Conservation (phyloP, 306 rosid genomes). For the Aeschynomene evenia region DNA sequence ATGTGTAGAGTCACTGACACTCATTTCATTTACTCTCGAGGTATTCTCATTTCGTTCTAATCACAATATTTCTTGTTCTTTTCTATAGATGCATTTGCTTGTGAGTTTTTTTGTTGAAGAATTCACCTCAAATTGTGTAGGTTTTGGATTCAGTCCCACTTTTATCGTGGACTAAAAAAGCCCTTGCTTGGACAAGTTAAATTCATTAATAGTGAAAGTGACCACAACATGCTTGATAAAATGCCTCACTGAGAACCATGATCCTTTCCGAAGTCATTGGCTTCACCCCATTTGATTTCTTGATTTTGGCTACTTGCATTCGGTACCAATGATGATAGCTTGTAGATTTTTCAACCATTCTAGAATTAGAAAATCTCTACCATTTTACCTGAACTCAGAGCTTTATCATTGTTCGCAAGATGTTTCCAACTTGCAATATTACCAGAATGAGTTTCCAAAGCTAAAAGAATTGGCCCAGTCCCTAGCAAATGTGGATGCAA, state of each 20-base stretch:
- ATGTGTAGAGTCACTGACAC: no score
- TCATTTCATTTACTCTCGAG: no score
- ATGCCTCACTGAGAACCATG: neutral
- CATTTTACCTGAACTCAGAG: constrained; percentile 39
- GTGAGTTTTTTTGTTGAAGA: no score
- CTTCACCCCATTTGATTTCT: neutral
- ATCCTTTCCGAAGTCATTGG: neutral
- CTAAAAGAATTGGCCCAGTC: constrained; percentile 32
- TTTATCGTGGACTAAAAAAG: no score
- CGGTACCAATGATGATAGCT: constrained; percentile 25
- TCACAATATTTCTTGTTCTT: no score
- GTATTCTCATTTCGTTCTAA: no score
- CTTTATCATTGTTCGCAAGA: constrained; percentile 54
- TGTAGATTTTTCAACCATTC: constrained; percentile 24
- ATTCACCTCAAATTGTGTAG: no score
- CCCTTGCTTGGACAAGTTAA: no score
- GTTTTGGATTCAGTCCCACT: no score
- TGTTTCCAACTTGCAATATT: constrained; percentile 41
- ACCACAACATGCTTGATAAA: neutral
- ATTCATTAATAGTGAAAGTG: no score
- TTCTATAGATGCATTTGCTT: no score
- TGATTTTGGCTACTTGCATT: neutral
- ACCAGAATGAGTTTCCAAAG: constrained; percentile 39
- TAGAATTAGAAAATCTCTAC: constrained; percentile 31
- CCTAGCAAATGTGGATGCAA: constrained; percentile 56